Evolutionary conservation across 257 asterid genomes (phyloP), one percentile per base, ranked within the genome.

Genomic region (Ilex asprella): DNA sequence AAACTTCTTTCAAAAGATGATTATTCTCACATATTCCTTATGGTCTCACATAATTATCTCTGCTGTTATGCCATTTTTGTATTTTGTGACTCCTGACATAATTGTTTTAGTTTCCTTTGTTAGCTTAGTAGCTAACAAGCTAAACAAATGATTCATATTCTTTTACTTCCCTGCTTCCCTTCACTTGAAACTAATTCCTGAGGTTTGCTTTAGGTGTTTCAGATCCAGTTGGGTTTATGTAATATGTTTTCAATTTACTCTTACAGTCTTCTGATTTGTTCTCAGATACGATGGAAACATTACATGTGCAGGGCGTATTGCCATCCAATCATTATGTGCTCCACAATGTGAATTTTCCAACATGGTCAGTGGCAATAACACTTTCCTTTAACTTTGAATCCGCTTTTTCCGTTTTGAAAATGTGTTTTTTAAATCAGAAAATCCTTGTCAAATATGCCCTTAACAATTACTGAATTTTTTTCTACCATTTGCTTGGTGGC

Each of bases 271-370:
- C 13, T 68, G 62, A 21, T 53, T 21, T 74, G 55, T 63, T 72
- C 69, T 57, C 82, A 89, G 96, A 68, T 79, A 30, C 68, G 80
- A 69, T 58, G 89, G 81, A 43, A 76, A 77, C 75, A 61, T 80
- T 66, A 64, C 69, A 44, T 76, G 86, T 62, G 72, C 78, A 7
- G 86, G 86, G 35, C 96, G 96, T 39, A 75, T 93, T 56, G 95
- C 97, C 66, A 78, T 93, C 73, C 96, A 87, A 74, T 93, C 97
- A 32, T 64, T 93, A 62, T 85, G 94, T 76, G 87, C 99, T 1
- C 99, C 97, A 16, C 94, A 87, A 39, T 87, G 99, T 59, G 92
- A 87, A 70, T 93, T 73, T 82, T 87, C 87, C 31, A 62, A 82
- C 67, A 78, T 74, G 82, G 99, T 89, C 59, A 65, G 74, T 65